Evolutionary conservation across 1,139 yeast species (phyloP).

Genomic region (Taphrina flavorubra): DNA sequence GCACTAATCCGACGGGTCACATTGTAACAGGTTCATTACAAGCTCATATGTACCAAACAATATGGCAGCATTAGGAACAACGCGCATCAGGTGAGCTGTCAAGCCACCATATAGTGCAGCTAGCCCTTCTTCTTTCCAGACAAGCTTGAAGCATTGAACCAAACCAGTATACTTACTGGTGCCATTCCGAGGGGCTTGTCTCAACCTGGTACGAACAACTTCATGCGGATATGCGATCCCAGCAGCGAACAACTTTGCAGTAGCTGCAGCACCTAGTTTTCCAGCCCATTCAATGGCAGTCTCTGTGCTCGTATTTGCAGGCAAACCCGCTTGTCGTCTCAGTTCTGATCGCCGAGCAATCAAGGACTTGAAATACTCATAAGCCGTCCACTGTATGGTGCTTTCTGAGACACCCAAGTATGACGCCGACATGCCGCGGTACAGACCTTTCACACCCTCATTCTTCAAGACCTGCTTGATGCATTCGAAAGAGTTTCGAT

Average conservation of each 20-base stretch:
- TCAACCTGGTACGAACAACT: conserved; percentile 89
- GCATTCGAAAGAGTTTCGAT: conserved; percentile 87
- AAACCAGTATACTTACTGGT: conserved; percentile 87
- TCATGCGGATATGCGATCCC: conserved; percentile 96
- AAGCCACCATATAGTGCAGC: conserved; percentile 95
- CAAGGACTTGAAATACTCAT: conserved; percentile 86
- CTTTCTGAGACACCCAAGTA: conserved; percentile 93
- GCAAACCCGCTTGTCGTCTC: conserved; percentile 28
- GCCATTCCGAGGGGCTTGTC: conserved; percentile 93
- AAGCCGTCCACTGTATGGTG: conserved; percentile 93
- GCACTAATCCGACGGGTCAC: background rate
- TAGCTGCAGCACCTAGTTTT: conserved; percentile 96
- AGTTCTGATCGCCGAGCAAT: conserved; percentile 62
- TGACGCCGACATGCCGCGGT: conserved; percentile 89
- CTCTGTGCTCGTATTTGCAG: conserved; percentile 61
- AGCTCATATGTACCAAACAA: conserved; percentile 99
- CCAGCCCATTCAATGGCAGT: conserved; percentile 88
- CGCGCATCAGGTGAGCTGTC: conserved; percentile 93
- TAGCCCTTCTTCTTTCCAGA: conserved; percentile 88
- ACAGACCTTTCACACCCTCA: conserved; percentile 82
- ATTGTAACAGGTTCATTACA: conserved; percentile 52
- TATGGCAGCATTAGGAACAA: conserved; percentile 96
- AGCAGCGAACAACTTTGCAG: conserved; percentile 92
- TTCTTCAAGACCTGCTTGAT: conserved; percentile 66
- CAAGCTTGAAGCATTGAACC: conserved; percentile 79